A percentile compares a stretch with the other conserved stretches of the same genome.
Evolutionary conservation across 2,329 filamentous ascomycete species (phyloP).

Genomic region (Pseudocercospora vitis): DNA sequence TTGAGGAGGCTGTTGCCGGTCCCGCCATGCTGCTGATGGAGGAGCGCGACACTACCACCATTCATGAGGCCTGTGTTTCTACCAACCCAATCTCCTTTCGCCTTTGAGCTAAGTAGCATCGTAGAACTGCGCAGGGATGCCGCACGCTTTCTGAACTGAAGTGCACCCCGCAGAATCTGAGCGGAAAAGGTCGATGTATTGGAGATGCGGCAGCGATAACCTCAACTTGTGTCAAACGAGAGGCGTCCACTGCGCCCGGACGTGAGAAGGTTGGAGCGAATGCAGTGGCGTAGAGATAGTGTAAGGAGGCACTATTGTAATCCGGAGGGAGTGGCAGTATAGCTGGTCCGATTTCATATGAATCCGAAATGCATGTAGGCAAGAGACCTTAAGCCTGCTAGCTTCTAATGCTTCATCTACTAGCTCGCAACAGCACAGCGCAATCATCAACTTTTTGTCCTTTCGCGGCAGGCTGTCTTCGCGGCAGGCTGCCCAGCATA

Average conservation of each 20-base stretch:
- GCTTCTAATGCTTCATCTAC: too few species aligned
- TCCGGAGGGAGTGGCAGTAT: too few species aligned
- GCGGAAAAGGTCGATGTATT: neutral
- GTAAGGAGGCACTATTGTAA: too few species aligned
- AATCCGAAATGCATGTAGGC: too few species aligned
- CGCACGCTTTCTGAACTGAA: constrained; percentile 6
- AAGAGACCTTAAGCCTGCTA: too few species aligned
- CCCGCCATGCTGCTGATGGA: too few species aligned
- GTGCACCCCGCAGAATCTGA: neutral
- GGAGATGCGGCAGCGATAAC: neutral
- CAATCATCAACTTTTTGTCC: neutral
- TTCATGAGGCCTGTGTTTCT: too few species aligned
- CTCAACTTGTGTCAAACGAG: neutral
- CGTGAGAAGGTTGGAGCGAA: neutral
- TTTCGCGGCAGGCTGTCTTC: neutral
- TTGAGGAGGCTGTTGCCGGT: too few species aligned
- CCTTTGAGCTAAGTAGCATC: constrained; percentile 8
- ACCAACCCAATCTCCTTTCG: too few species aligned
- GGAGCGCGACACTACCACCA: too few species aligned
- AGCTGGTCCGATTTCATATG: too few species aligned
- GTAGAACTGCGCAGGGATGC: neutral
- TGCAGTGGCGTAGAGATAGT: too few species aligned
- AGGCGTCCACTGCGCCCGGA: neutral
- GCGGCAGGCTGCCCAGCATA: neutral
- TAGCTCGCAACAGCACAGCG: neutral